Base-by-base conservation (phyloP, 2,329 filamentous ascomycete species). In the Stagonosporopsis chrysanthemi region DNA sequence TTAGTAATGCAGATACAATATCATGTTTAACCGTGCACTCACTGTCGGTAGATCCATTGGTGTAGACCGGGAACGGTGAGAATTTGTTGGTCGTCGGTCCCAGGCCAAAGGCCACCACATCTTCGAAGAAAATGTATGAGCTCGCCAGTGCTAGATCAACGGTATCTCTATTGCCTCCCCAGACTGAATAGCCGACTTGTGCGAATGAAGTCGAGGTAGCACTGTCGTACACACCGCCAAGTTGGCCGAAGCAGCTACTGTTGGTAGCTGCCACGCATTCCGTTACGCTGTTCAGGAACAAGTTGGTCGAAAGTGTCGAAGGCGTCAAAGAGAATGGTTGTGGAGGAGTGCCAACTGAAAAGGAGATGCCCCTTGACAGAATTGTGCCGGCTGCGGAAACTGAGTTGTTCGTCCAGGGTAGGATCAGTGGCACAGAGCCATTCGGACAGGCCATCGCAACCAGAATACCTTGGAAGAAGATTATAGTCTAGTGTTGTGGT, bases 381-480 rank as follows among this genome's bases (percentile, higher is more conserved):
- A 63, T 55, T 15, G 52, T 45, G 47, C 58, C 60, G 9, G 53
- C 50, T 22, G 60, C 52, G 8, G 62, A 61, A 22, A 61, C 58
- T 22, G 62, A 53, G 35, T 62, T 58, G 52, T 65, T 65, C 15
- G 62, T 55, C 62, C 62, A 65, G 3, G 62, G 62, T 39, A 65
- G 23, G 11, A 65, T 50, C 57, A 65, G 49, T 40, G 62, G 60
- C 42, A 36, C 55, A 12, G 62, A 64, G 51, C 62, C 60, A 38
- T 64, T 64, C 26, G 62, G 33, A 41, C 62, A 64, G 28, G 59
- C 61, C 61, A 64, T 64, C 39, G 22, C 39, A 41, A 26, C 23
- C 23, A 14, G 39, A 40, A n/a, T 41, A 41, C 12, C 22, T 26
- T 41, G 2, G 23, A 26, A 26, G 11, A 26, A 41, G 22, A 23